Percentiles rank a stretch among this genome's conserved stretches.
These are phyloP conservation scores for Pseudogymnoascus sp. DNA, from an alignment of 2,329 filamentous ascomycete species.

Conservation along the genomic window DNA sequence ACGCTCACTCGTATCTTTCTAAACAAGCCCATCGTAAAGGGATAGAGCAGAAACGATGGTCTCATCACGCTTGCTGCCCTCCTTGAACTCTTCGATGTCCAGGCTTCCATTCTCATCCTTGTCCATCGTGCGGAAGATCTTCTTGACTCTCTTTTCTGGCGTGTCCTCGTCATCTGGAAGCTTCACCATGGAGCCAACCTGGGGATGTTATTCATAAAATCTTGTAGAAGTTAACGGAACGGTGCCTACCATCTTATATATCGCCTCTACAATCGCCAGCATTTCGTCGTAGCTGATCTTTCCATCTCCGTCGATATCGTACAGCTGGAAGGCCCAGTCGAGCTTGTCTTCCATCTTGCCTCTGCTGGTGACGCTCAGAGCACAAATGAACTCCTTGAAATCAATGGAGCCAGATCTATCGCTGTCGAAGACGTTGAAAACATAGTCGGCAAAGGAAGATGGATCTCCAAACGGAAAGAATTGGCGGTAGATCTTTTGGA, in stretches of 20 bases:
- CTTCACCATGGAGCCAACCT: slow-evolving; percentile 99
- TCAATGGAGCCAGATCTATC: slow-evolving; percentile 97
- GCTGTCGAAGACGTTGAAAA: slow-evolving; percentile 97
- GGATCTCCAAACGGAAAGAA: slow-evolving; percentile 99
- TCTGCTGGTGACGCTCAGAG: slow-evolving; percentile 88
- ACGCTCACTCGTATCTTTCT: slow-evolving; percentile 18
- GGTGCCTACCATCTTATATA: slow-evolving; percentile 88
- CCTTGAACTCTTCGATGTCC: slow-evolving; percentile 97
- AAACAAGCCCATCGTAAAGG: slow-evolving; percentile 92
- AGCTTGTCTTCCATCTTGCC: slow-evolving; percentile 99
- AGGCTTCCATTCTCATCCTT: slow-evolving; percentile 98
- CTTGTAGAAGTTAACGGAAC: not conserved
- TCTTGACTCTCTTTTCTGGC: slow-evolving; percentile 92
- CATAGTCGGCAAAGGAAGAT: slow-evolving; percentile 94
- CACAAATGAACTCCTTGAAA: slow-evolving; percentile 99
- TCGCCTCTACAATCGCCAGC: slow-evolving; percentile 96
- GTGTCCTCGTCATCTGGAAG: slow-evolving; percentile 98
- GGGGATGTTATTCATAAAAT: not conserved
- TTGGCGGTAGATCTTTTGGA: slow-evolving; percentile 99
- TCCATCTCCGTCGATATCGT: slow-evolving; percentile 97
- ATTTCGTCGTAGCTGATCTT: slow-evolving; percentile 99
- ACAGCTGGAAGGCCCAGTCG: slow-evolving; percentile 98
- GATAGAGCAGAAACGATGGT: slow-evolving; percentile 96
- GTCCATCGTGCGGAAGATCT: slow-evolving; percentile 99
- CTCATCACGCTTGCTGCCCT: slow-evolving; percentile 96